Base-by-base conservation (phyloP, 495 filamentous ascomycete genomes). In the Collariella sp. region DNA sequence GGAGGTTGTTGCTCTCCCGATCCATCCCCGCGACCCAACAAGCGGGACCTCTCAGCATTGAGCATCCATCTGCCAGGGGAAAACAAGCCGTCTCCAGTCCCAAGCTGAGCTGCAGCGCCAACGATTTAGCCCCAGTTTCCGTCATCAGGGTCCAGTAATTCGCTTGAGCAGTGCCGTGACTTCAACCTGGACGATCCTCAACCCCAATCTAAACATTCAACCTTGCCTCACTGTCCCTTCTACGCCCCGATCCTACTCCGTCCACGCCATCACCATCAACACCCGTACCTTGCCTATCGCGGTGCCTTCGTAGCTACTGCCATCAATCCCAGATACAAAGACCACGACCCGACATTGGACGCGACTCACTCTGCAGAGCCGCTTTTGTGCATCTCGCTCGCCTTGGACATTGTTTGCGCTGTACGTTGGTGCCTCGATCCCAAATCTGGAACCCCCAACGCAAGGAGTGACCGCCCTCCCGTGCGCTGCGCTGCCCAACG, bases 351-450 rank as follows among this genome's bases (percentile, higher is more conserved):
- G 19, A 39, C 22, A n/a, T 38, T 53, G 55, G 44, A 58, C 31
- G 44, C 39, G 24, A n/a, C n/a, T 29, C 12, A 38, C 6, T 12
- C 31, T 48, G 35, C 19, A 52, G n/a, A 29, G 20, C 26, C 41
- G 48, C 44, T 29, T 35, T 48, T 16, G 20, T 11, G 24, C 20
- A 20, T 22, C 31, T 18, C 16, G 29, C 47, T 44, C 39, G 19
- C 26, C 38, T 42, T 41, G 35, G 26, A 45, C 31, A 45, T 50
- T 54, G 56, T 52, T 59, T 55, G 57, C 52, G 26, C 11, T 45
- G 56, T 59, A 44, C 46, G 52, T 59, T 47, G 47, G 41, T 23
- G 34, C 52, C 55, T 42, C 40, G 43, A 29, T 35, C 33, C 35
- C 29, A 24, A 40, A 54, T 33, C 34, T 19, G 33, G 38, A 38